Evolutionary conservation across 2,329 filamentous ascomycete species (phyloP).

Genomic region (Neonectria faginata): DNA sequence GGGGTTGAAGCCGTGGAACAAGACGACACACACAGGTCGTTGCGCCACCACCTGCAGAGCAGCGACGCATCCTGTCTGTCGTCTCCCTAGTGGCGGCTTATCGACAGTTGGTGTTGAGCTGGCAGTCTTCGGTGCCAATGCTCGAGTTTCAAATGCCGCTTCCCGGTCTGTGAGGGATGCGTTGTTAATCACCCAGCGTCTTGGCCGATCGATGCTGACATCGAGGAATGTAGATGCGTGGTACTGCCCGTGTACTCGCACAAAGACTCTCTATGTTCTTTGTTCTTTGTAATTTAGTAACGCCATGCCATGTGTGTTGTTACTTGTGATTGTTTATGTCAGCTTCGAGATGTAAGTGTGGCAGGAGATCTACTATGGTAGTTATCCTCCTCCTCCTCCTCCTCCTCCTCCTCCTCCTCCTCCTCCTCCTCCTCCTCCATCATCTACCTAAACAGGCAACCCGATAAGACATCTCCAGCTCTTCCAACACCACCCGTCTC

Average conservation of each 20-base stretch:
- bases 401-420: no score
- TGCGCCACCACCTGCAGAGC: slow-evolving; percentile 30
- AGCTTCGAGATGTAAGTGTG: neutral
- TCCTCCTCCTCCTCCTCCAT: neutral
- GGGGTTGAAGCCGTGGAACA: slow-evolving; percentile 22
- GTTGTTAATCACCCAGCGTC: slow-evolving; percentile 25
- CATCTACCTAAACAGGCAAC: slow-evolving; percentile 1
- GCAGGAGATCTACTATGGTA: no score
- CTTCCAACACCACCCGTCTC: neutral
- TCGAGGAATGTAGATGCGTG: no score
- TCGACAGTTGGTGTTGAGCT: neutral
- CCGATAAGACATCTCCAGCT: neutral
- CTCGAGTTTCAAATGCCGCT: slow-evolving; percentile 30
- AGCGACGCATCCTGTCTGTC: neutral
- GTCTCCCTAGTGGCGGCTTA: neutral
- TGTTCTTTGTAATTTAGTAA: neutral
- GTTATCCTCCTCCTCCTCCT: no score
- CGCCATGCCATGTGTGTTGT: no score
- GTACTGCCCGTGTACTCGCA: neutral
- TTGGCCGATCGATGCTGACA: slow-evolving; percentile 19
- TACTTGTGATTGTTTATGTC: neutral
- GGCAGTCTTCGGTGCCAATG: neutral
- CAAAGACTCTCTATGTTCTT: neutral
- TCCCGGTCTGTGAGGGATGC: slow-evolving; percentile 16
- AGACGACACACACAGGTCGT: slow-evolving; percentile 20